Percentiles rank a stretch among this genome's conserved stretches.
These are phyloP conservation scores for Rubia peregrina DNA, from an alignment of 305 asterid genomes.

Conservation along the genomic window DNA sequence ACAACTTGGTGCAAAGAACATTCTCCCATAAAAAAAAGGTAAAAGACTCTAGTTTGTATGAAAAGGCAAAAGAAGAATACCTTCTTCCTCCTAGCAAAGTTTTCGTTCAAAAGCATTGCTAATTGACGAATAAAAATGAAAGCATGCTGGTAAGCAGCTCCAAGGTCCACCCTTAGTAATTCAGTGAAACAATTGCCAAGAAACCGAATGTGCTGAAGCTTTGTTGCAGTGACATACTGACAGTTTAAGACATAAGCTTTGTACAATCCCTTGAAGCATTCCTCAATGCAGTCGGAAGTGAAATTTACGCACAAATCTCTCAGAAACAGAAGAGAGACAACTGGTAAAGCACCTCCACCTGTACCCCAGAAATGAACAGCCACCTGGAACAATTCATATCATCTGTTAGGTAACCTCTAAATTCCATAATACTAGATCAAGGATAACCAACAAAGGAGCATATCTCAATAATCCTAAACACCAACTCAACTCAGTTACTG, in stretches of 20 bases:
- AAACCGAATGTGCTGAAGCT: constrained; percentile 81
- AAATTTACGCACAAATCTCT: constrained; percentile 71
- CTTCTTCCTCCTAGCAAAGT: constrained; percentile 47
- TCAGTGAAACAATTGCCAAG: constrained; percentile 81
- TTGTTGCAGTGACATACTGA: constrained; percentile 62
- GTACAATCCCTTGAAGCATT: constrained; percentile 88
- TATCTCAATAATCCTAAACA: neutral
- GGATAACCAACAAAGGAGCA: neutral
- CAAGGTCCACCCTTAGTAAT: constrained; percentile 60
- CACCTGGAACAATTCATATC: constrained; percentile 42
- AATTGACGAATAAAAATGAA: constrained; percentile 84
- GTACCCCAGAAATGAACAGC: constrained; percentile 97
- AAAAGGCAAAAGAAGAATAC: constrained; percentile 11
- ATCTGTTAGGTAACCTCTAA: neutral
- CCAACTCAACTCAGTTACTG: neutral
- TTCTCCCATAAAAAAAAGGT: neutral
- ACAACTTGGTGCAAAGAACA: neutral
- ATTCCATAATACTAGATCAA: neutral
- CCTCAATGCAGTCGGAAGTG: constrained; percentile 75
- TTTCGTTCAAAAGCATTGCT: constrained; percentile 70
- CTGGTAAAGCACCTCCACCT: constrained; percentile 83
- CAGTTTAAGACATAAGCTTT: constrained; percentile 81
- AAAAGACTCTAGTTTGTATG: neutral
- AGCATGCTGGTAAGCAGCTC: constrained; percentile 80
- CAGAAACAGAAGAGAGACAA: constrained; percentile 75